Evolutionary conservation across 2,329 filamentous ascomycete species (phyloP).

Genomic region (Arachnomyces sp.): DNA sequence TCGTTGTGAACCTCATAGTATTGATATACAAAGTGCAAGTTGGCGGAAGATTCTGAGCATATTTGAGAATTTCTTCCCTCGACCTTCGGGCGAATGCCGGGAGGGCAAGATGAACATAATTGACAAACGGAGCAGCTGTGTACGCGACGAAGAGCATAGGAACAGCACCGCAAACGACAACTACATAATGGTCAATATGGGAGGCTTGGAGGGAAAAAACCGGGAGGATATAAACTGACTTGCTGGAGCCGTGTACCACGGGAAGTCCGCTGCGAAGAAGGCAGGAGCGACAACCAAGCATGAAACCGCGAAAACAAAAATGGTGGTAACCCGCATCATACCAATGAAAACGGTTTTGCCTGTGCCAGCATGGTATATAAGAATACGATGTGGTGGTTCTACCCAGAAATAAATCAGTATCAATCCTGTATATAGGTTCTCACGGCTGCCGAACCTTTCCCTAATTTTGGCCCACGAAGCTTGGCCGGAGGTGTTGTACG

Average conservation of each 20-base stretch:
- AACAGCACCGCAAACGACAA: constrained; percentile 52
- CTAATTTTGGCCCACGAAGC: too few species aligned
- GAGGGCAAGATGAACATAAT: constrained; percentile 62
- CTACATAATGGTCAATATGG: constrained; percentile 30
- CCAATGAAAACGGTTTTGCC: constrained; percentile 60
- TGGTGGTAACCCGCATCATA: constrained; percentile 61
- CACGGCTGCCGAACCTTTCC: too few species aligned
- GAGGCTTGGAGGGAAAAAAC: neutral
- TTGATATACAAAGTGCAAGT: constrained; percentile 38
- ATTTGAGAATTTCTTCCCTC: constrained; percentile 38
- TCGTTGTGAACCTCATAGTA: constrained; percentile 39
- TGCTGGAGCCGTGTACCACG: constrained; percentile 35
- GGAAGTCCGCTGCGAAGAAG: constrained; percentile 41
- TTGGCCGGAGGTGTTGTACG: too few species aligned
- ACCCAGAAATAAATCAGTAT: constrained; percentile 2
- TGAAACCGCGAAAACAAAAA: constrained; percentile 63
- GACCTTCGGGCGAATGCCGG: constrained; percentile 59
- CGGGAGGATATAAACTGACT: constrained; percentile 23
- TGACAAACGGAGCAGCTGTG: constrained; percentile 63
- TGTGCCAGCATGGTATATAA: constrained; percentile 70
- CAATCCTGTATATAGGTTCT: neutral
- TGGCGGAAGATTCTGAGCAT: constrained; percentile 37
- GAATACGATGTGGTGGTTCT: constrained; percentile 41
- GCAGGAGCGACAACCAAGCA: constrained; percentile 56
- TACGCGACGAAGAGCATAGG: constrained; percentile 60